Percentiles rank a stretch among this genome's conserved stretches.
These are phyloP conservation scores for Ambrosia artemisiifolia DNA, from an alignment of 129 eudicot genomes.

Conservation along the genomic window DNA sequence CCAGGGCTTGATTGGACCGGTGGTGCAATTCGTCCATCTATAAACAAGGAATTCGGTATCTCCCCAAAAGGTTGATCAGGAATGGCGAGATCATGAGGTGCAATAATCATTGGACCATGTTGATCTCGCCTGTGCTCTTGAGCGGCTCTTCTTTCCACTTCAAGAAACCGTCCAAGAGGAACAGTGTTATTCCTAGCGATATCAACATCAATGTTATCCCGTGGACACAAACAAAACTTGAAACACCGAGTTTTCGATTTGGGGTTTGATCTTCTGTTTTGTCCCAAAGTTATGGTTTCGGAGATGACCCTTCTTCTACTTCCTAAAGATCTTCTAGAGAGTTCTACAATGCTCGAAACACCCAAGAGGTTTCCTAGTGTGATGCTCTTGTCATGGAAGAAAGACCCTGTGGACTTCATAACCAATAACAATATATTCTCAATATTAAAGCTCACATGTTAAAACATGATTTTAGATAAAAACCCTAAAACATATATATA, in stretches of 20 bases:
- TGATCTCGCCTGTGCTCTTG: slow-evolving; percentile 38
- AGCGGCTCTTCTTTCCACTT: slow-evolving; percentile 64
- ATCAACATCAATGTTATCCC: slow-evolving; percentile 58
- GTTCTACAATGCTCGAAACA: slow-evolving; percentile 59
- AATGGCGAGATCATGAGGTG: slow-evolving; percentile 49
- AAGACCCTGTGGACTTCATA: slow-evolving; percentile 70
- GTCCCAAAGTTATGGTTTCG: slow-evolving; percentile 42
- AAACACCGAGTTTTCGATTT: slow-evolving; percentile 60
- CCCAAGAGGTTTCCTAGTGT: slow-evolving; percentile 76
- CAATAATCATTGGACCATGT: slow-evolving; percentile 31
- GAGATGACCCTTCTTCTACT: slow-evolving; percentile 43
- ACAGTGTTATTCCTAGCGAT: slow-evolving; percentile 49
- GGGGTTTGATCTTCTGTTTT: slow-evolving; percentile 36
- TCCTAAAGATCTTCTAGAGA: slow-evolving; percentile 56
- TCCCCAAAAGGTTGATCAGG: slow-evolving; percentile 44
- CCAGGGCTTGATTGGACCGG: slow-evolving; percentile 44
- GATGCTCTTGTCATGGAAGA: slow-evolving; percentile 71
- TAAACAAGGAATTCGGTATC: slow-evolving; percentile 55
- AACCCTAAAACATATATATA: neutral
- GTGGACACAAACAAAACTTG: slow-evolving; percentile 76
- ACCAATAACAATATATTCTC: neutral
- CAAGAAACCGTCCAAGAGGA: slow-evolving; percentile 67
- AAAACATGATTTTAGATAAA: neutral
- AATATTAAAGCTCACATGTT: neutral
- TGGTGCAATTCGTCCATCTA: slow-evolving; percentile 62